These are phyloP conservation scores for Podila clonocystis DNA, from an alignment of 192 early-diverging fungal species.

Conservation along the genomic window DNA sequence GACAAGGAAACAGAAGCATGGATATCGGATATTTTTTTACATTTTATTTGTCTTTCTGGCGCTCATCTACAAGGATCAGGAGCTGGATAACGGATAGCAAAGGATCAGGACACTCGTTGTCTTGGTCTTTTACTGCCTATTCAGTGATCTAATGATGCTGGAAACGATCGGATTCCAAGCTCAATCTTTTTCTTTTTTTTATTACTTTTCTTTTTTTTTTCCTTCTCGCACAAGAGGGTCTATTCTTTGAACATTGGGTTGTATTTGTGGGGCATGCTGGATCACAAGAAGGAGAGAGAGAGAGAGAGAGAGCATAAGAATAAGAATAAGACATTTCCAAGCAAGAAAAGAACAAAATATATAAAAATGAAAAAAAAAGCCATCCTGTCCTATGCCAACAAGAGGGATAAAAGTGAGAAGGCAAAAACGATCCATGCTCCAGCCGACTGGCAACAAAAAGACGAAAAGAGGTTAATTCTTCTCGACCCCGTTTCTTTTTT, in stretches of 20 bases:
- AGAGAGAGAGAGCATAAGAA: conserved; percentile 4
- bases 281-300: not conserved
- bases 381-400: not conserved
- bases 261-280: not conserved
- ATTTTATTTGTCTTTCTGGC: not conserved
- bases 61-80: not conserved
- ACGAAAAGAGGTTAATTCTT: not conserved
- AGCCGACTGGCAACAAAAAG: not conserved
- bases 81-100: not conserved
- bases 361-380: conserved; percentile 1
- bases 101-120: not conserved
- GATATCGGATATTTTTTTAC: not conserved
- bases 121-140: too few relatives aligned
- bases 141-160: too few relatives aligned
- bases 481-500: too few relatives aligned
- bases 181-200: not conserved
- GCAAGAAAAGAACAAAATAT: not conserved
- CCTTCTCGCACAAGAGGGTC: not conserved
- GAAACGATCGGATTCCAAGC: too few relatives aligned
- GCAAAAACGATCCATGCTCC: not conserved
- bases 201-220: not conserved
- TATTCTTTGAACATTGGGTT: not conserved
- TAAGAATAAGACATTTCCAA: not conserved
- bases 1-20: not conserved
- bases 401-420: not conserved